phyloP scores from a whole-genome alignment of 129 eudicot species.

The Tagetes patula region DNA sequence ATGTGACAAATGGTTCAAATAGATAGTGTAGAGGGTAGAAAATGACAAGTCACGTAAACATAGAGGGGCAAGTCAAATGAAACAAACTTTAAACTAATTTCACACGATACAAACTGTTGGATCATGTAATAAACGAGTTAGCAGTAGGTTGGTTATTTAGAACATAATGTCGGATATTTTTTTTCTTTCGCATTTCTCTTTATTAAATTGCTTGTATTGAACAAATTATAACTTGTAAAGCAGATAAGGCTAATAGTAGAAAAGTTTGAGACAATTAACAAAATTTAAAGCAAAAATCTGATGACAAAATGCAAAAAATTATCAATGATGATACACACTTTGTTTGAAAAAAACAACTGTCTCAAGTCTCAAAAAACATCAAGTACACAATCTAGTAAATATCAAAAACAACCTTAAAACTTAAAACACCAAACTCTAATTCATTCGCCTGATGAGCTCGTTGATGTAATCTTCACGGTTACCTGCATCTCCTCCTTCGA shows the following conservation, averaged over 20 bases:
- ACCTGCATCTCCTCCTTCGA: conserved; percentile 92
- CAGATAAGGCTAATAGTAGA: no score
- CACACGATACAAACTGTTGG: conserved; percentile 1
- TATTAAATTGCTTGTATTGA: no score
- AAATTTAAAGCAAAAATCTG: background rate
- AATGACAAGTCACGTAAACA: background rate
- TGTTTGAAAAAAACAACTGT: conserved; percentile 1
- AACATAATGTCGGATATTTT: no score
- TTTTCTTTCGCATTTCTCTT: no score
- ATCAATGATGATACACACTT: conserved; percentile 13
- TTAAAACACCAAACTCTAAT: conserved; percentile 30
- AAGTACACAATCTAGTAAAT: conserved; percentile 31
- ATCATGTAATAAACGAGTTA: conserved; percentile 12
- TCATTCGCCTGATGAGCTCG: conserved; percentile 87
- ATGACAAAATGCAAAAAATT: conserved; percentile 26
- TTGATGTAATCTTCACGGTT: conserved; percentile 78
- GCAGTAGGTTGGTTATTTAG: no score
- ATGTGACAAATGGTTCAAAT: background rate
- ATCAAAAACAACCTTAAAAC: conserved; percentile 8
- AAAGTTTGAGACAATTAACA: background rate
- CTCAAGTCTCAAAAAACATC: conserved; percentile 14
- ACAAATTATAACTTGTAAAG: no score
- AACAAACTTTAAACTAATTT: conserved; percentile 9
- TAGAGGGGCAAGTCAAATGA: background rate
- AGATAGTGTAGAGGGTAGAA: background rate